Percentiles rank a stretch among this genome's conserved stretches.
Evolutionary conservation across 2,329 filamentous ascomycete species (phyloP).

Genomic region (Xenosphaeropsis pyriputrescens): DNA sequence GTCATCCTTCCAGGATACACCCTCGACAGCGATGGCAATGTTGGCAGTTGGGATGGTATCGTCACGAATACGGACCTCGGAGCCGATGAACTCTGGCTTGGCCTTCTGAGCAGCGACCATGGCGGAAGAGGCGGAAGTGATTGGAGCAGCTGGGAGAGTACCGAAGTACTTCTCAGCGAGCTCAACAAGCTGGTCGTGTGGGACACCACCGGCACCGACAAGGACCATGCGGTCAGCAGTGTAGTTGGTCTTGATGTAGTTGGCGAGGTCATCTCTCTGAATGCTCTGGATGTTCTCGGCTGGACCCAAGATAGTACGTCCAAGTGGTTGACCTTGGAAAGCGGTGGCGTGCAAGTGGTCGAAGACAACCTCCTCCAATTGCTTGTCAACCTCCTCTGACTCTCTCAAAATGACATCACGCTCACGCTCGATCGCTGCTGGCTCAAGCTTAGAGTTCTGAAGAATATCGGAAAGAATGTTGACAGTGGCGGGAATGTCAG

Average conservation of each 20-base stretch:
- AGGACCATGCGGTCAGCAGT: conserved; percentile 99
- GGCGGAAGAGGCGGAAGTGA: conserved; percentile 56
- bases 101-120: conserved; percentile 59
- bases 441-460: conserved; percentile 97
- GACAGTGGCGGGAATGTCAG: conserved; percentile 89
- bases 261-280: conserved; percentile 73
- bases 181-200: conserved; percentile 86
- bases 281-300: conserved; percentile 98
- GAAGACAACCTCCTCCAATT: conserved; percentile 98
- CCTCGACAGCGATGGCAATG: conserved; percentile 96
- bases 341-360: conserved; percentile 98
- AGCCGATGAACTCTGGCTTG: conserved; percentile 91
- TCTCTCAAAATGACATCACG: conserved; percentile 97
- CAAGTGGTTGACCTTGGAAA: conserved; percentile 90
- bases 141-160: conserved; percentile 58
- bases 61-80: conserved; percentile 88
- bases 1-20: conserved; percentile 98
- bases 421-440: conserved; percentile 86
- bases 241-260: conserved; percentile 99
- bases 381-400: conserved; percentile 99
- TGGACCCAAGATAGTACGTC: conserved; percentile 93
- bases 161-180: conserved; percentile 95
- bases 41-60: conserved; percentile 93
- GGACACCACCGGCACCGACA: conserved; percentile 85
- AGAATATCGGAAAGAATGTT: conserved; percentile 98